Conservation (phyloP, 2,329 filamentous ascomycete genomes). For the Hypoxylon sp. region DNA sequence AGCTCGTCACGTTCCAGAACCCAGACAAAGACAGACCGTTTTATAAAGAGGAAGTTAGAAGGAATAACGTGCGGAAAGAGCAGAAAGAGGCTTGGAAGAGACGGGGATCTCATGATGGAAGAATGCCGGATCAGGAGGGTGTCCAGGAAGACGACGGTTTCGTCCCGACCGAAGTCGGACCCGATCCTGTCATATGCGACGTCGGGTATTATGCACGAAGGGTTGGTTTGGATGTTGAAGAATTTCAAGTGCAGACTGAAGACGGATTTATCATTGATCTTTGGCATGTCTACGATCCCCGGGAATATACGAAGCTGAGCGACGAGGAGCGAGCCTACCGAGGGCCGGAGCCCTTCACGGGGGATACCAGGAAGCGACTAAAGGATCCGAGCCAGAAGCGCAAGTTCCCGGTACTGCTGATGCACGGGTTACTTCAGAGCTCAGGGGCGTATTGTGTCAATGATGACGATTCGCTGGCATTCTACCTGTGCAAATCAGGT, state of each 20-base stretch:
- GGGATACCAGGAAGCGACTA: conserved; percentile 48
- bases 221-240: conserved; percentile 86
- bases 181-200: conserved; percentile 80
- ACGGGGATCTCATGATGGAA: conserved; percentile 48
- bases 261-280: conserved; percentile 91
- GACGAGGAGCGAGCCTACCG: conserved; percentile 60
- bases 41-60: conserved; percentile 72
- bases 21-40: conserved; percentile 71
- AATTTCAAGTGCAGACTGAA: conserved; percentile 86
- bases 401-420: conserved; percentile 84
- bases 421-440: conserved; percentile 89
- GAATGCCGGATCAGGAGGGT: conserved; percentile 53
- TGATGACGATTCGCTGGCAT: conserved; percentile 88
- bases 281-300: conserved; percentile 89
- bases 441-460: conserved; percentile 89
- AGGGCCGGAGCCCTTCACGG: conserved; percentile 69
- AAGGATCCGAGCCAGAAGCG: conserved; percentile 54
- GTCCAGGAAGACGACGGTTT: conserved; percentile 62
- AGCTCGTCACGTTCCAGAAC: conserved; percentile 65
- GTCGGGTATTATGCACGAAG: conserved; percentile 85
- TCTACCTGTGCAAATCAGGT: conserved; percentile 89
- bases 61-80: conserved; percentile 62
- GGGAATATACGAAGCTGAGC: conserved; percentile 66
- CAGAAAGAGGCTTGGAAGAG: conserved; percentile 70
- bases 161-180: conserved; percentile 78